Percentiles rank a stretch among this genome's conserved stretches.
These are phyloP conservation scores for Solanum ahanhuiri DNA, from an alignment of 257 asterid genomes.

Conservation along the genomic window DNA sequence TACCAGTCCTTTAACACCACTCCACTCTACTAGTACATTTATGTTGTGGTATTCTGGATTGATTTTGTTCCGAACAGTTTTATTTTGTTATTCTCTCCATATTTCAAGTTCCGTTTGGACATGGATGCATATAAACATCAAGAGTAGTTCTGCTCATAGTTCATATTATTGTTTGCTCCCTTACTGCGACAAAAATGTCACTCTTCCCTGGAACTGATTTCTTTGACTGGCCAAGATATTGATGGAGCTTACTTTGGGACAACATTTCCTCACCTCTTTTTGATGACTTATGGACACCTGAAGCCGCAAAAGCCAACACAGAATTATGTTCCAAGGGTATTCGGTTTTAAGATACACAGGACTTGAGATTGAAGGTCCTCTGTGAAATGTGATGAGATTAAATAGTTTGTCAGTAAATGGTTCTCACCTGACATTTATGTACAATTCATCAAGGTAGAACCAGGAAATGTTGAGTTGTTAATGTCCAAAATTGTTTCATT, in stretches of 20 bases:
- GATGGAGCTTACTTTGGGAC: constrained; percentile 94
- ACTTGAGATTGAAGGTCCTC: constrained; percentile 27
- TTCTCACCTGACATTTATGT: constrained; percentile 23
- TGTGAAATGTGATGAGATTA: constrained; percentile 16
- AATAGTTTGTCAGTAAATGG: constrained; percentile 17
- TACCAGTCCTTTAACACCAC: neutral
- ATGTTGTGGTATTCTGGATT: neutral
- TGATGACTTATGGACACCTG: constrained; percentile 91
- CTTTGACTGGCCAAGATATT: constrained; percentile 58
- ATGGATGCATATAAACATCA: neutral
- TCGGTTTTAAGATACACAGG: constrained; percentile 89
- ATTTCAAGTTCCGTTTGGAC: neutral
- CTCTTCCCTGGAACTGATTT: neutral
- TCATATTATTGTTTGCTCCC: neutral
- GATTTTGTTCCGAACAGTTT: neutral
- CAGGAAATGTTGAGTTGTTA: constrained; percentile 8
- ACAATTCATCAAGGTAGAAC: constrained; percentile 1
- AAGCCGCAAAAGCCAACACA: constrained; percentile 81
- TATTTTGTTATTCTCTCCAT: neutral
- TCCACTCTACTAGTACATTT: neutral
- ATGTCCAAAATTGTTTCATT: constrained; percentile 24
- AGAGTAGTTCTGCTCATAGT: neutral
- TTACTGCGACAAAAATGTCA: neutral
- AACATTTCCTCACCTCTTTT: constrained; percentile 89
- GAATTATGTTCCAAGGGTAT: constrained; percentile 78